These are phyloP conservation scores for Elsinoe perseae DNA, from an alignment of 2,329 filamentous ascomycete species.

Conservation along the genomic window DNA sequence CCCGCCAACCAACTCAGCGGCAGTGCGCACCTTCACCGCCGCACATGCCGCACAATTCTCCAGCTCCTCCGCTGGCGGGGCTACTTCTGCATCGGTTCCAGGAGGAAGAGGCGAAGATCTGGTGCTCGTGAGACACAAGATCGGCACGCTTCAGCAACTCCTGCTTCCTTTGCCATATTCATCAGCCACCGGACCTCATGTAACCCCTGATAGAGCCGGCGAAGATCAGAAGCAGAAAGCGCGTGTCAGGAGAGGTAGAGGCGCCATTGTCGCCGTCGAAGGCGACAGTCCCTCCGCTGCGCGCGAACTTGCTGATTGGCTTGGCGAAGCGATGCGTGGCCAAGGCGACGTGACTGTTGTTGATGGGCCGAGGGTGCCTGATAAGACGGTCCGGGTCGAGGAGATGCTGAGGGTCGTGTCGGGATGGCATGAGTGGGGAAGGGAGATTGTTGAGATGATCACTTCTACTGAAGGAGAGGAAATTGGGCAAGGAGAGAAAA, in stretches of 20 bases:
- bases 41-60: neutral
- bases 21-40: neutral
- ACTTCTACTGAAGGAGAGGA: neutral
- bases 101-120: neutral
- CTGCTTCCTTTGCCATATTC: slow-evolving; percentile 61
- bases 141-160: slow-evolving; percentile 67
- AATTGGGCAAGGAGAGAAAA: slow-evolving; percentile 16
- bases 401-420: slow-evolving; percentile 61
- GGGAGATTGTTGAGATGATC: slow-evolving; percentile 53
- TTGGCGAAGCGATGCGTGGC: slow-evolving; percentile 48
- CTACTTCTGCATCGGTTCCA: neutral
- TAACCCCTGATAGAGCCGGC: too few relatives aligned
- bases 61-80: neutral
- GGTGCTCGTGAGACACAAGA: slow-evolving; percentile 60
- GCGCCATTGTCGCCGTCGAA: slow-evolving; percentile 76
- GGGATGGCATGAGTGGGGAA: slow-evolving; percentile 68
- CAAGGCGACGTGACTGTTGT: slow-evolving; percentile 45
- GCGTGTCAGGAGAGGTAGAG: slow-evolving; percentile 43
- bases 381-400: slow-evolving; percentile 34
- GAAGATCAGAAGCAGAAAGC: slow-evolving; percentile 20
- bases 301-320: slow-evolving; percentile 55
- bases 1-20: slow-evolving; percentile 22
- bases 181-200: too few relatives aligned
- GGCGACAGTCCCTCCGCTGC: slow-evolving; percentile 60
- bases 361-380: slow-evolving; percentile 39